Conservation (phyloP, 495 filamentous ascomycete species). For the Rusavskia elegans region DNA sequence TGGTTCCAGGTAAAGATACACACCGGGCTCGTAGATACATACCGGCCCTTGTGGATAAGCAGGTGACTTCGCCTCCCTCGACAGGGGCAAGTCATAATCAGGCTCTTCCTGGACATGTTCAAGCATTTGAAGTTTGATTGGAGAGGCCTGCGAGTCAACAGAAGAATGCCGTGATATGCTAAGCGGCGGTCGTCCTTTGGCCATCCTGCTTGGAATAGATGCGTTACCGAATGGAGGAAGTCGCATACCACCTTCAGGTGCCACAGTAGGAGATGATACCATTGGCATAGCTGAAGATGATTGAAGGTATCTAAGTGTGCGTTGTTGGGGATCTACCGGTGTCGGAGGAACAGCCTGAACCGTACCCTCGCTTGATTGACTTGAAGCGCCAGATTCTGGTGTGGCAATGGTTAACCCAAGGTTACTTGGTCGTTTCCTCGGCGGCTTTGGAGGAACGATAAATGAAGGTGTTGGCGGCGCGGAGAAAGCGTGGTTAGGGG, state of each 20-base stretch:
- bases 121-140: conserved; percentile 12
- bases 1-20: conserved; percentile 84
- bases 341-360: conserved; percentile 31
- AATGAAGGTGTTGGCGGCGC: conserved; percentile 71
- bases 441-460: conserved; percentile 56
- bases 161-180: conserved; percentile 8
- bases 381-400: conserved; percentile 29
- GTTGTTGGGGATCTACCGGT: conserved; percentile 27
- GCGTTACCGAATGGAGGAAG: conserved; percentile 32
- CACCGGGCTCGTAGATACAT: conserved; percentile 81
- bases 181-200: conserved; percentile 16
- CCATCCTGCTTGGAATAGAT: conserved; percentile 13
- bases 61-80: conserved; percentile 67
- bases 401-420: conserved; percentile 57
- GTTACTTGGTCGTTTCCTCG: conserved; percentile 59
- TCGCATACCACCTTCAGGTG: conserved; percentile 47
- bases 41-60: conserved; percentile 89
- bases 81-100: conserved; percentile 55
- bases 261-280: conserved; percentile 43
- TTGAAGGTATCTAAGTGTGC: conserved; percentile 47
- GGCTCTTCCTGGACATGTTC: conserved; percentile 50
- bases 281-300: conserved; percentile 48
- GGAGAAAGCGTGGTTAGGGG: conserved; percentile 32
- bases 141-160: conserved; percentile 9
- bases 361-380: conserved; percentile 20